Base-by-base conservation (phyloP, 2,329 filamentous ascomycete species). In the Ascochyta rabiei region DNA sequence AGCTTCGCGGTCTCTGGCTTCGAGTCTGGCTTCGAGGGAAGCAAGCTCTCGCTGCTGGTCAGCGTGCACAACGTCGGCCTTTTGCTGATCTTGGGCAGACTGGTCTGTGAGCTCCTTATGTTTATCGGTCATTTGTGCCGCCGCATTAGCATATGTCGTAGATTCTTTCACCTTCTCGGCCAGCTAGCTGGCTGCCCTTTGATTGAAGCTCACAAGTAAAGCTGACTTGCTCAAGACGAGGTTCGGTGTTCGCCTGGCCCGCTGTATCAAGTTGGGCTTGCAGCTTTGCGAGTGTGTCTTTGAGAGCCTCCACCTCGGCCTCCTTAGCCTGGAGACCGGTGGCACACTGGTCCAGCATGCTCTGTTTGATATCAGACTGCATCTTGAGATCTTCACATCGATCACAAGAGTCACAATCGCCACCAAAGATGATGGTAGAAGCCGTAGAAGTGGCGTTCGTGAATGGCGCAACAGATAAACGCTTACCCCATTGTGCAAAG, bases 291-390 rank as follows among this genome's bases (percentile, higher is more conserved):
- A 30, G 10, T 13, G 7, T 37, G 31, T 34, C 21, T 9, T 30
- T 24, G 12, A 45, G 33, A 24, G 18, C 35, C 13, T 33, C 12
- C 23, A 16, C 35, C n/a, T 52, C 33, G 41, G 18, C 26, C 24
- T 49, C 34, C 24, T 31, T 49, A 4, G 24, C 28, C 26, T 39
- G 19, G 23, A 49, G 15, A 2, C 18, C 45, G n/a, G 41, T 21
- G 8, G 35, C 33, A 38, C 39, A 48, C 18, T 45, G 16, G 15
- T 37, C 23, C 16, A 54, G 26, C 34, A 52, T 54, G 15, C 28
- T 42, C 16, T 45, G 45, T 21, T 45, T 55, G n/a, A 49, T 40
- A 10, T 57, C 10, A 13, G 54, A 45, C 24, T 48, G 43, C 9
- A 30, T 37, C 16, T 26, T 30, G 28, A 45, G 35, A 28, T 53